Evolutionary conservation across 176 grass and related monocot genomes (phyloP).

Genomic region (Lolium rigidum): DNA sequence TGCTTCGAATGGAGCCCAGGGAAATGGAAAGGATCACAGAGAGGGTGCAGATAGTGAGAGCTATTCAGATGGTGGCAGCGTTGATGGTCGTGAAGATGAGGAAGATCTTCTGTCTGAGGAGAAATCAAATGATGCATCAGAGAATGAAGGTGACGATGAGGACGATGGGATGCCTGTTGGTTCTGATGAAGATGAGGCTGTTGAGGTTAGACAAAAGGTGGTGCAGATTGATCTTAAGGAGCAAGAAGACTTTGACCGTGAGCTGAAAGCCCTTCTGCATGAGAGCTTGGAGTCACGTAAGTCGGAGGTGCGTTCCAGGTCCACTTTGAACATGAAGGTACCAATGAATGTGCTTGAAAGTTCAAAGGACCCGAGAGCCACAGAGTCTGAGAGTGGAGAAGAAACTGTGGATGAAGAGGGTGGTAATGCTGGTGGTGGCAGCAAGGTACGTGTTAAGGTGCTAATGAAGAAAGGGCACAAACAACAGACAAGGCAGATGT

Average conservation of each 20-base stretch:
- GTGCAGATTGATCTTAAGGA: slow-evolving; percentile 88
- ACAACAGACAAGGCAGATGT: slow-evolving; percentile 97
- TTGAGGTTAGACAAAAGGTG: slow-evolving; percentile 82
- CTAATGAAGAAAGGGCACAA: slow-evolving; percentile 96
- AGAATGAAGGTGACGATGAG: slow-evolving; percentile 86
- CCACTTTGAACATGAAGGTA: slow-evolving; percentile 94
- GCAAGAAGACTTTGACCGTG: slow-evolving; percentile 94
- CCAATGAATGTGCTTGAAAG: slow-evolving; percentile 97
- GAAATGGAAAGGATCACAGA: slow-evolving; percentile 71
- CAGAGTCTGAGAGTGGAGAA: slow-evolving; percentile 86
- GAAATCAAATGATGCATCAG: slow-evolving; percentile 81
- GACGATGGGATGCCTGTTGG: slow-evolving; percentile 71
- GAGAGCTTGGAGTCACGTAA: slow-evolving; percentile 95
- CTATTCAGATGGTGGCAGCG: slow-evolving; percentile 85
- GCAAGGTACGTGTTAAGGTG: slow-evolving; percentile 94
- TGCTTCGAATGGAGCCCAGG: slow-evolving; percentile 58
- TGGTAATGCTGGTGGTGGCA: slow-evolving; percentile 53
- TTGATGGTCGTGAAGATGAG: slow-evolving; percentile 79
- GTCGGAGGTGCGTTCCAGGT: slow-evolving; percentile 76
- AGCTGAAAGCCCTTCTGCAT: slow-evolving; percentile 90
- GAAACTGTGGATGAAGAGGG: slow-evolving; percentile 93
- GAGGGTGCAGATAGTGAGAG: slow-evolving; percentile 77
- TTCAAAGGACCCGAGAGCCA: slow-evolving; percentile 59
- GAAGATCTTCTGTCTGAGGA: slow-evolving; percentile 86
- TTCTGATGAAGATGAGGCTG: slow-evolving; percentile 92